Evolutionary conservation across 1,139 yeast genomes (phyloP), one percentile per base, ranked within the genome.

Genomic region (Yamadazyma songkhlaensis): DNA sequence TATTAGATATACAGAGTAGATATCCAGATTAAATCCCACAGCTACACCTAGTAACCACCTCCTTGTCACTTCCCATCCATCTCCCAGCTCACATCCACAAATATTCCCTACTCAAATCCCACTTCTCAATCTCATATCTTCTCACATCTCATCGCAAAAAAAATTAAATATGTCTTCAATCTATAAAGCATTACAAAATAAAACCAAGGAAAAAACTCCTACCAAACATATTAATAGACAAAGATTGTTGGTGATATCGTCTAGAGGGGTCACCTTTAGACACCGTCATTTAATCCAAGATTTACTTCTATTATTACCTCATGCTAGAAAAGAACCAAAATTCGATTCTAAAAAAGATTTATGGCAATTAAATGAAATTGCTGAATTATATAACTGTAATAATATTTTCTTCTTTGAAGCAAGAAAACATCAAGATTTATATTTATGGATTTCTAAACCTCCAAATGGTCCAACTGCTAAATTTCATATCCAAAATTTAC

Each of bases 391-490:
- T 76, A 92, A 92, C 73, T 94, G 99, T 75, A 94, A 92, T 68
- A 92, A 92, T 59, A 79, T 94, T 50, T 72, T 89, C 62, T 92
- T 86, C 61, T 94, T 94, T 57, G 99, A 92, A 64, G 90, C 96
- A 42, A 82, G 97, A 69, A 92, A 94, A 67, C 97, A 92, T 64
- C 87, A 83, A 63, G 99, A 92, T 67, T 78, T 92, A 57, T 92
- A 94, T 62, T 64, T 92, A 60, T 92, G 97, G 97, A 64, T 92
- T 49, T 77, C 96, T 29, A 90, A 92, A 65, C 95, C 97, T 21
- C 98, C 98, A 34, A 92, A 92, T 60, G 99, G 99, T 1, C 99
- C 99, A 41, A 90, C 97, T 20, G 72, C 86, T 55, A 92, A 94
- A 65, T 90, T 92, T 62, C 95, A 85, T 60, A 76, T 92, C 44